These are phyloP conservation scores for Brasenia schreberi DNA, from an alignment of 164 flowering plant genomes.

Conservation along the genomic window DNA sequence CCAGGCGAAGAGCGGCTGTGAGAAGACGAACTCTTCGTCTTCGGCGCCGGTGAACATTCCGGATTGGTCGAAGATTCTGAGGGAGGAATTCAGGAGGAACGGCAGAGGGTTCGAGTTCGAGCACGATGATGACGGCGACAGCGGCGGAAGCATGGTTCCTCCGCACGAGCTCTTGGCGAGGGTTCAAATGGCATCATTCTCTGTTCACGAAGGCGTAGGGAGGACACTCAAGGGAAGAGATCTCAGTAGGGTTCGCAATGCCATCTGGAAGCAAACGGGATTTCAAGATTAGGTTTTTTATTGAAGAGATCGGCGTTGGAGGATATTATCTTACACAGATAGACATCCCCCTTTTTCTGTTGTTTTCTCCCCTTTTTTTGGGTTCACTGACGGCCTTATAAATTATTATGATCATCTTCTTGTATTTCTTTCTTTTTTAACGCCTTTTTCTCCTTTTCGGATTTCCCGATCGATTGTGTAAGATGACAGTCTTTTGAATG, in stretches of 20 bases:
- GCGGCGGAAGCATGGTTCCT: slow-evolving; percentile 9
- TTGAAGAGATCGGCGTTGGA: background rate
- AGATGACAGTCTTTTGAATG: too few species aligned
- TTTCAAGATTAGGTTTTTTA: slow-evolving; percentile 11
- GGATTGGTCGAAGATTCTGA: slow-evolving; percentile 23
- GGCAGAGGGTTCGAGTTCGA: slow-evolving; percentile 1
- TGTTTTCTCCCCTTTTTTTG: background rate
- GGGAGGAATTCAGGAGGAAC: slow-evolving; percentile 8
- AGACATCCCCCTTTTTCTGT: background rate
- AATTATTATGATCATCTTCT: background rate
- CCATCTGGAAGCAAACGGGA: slow-evolving; percentile 20
- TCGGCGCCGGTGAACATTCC: slow-evolving; percentile 22
- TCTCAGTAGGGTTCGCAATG: slow-evolving; percentile 19
- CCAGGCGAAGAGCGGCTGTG: slow-evolving; percentile 1
- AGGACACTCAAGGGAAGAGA: slow-evolving; percentile 24
- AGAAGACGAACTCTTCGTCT: slow-evolving; percentile 2
- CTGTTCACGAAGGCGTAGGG: slow-evolving; percentile 20
- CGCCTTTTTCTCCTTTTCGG: background rate
- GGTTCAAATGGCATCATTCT: slow-evolving; percentile 13
- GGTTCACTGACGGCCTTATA: background rate
- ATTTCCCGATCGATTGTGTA: too few species aligned
- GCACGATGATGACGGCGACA: slow-evolving; percentile 9
- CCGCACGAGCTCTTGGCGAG: slow-evolving; percentile 22
- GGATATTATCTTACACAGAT: background rate
- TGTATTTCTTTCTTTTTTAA: background rate